Evolutionary conservation across 2,329 filamentous ascomycete species (phyloP).

Genomic region (Coniella vitis): DNA sequence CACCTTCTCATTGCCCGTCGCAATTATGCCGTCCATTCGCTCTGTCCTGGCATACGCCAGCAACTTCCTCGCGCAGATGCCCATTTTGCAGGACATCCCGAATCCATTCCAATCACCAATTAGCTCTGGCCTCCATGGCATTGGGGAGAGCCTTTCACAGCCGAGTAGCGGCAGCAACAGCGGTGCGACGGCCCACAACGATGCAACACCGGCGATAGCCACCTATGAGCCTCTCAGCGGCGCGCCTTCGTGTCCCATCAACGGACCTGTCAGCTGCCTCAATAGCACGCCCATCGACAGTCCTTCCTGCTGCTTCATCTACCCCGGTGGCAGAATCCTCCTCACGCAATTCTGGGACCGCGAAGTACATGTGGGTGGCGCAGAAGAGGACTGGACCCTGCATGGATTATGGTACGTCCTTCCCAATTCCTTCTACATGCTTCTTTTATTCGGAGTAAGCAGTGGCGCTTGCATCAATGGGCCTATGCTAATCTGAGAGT

Average conservation of each 20-base stretch:
- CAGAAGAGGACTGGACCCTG: conserved; percentile 37
- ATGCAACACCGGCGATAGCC: conserved; percentile 15
- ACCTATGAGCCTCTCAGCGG: conserved; percentile 30
- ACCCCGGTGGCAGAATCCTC: conserved; percentile 34
- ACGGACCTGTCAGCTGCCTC: conserved; percentile 35
- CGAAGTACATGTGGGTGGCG: conserved; percentile 31
- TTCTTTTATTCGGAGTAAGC: background rate
- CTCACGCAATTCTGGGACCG: conserved; percentile 40
- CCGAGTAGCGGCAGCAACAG: background rate
- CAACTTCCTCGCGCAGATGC: conserved; percentile 28
- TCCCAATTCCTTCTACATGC: background rate
- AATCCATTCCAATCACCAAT: conserved; percentile 18
- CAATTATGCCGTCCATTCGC: conserved; percentile 22
- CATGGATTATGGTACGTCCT: conserved; percentile 35
- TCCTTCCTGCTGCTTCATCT: conserved; percentile 34
- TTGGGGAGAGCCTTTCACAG: conserved; percentile 9
- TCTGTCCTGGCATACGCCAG: conserved; percentile 27
- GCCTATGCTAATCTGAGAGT: too few relatives aligned
- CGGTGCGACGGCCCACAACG: background rate
- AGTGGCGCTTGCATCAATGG: background rate
- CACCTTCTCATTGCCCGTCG: background rate
- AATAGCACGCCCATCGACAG: conserved; percentile 28
- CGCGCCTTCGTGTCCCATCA: conserved; percentile 33
- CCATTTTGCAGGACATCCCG: conserved; percentile 21
- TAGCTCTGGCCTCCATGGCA: conserved; percentile 15